phyloP scores from a whole-genome alignment of 73 alveolate species.

The Tetrahymena thermophila region DNA sequence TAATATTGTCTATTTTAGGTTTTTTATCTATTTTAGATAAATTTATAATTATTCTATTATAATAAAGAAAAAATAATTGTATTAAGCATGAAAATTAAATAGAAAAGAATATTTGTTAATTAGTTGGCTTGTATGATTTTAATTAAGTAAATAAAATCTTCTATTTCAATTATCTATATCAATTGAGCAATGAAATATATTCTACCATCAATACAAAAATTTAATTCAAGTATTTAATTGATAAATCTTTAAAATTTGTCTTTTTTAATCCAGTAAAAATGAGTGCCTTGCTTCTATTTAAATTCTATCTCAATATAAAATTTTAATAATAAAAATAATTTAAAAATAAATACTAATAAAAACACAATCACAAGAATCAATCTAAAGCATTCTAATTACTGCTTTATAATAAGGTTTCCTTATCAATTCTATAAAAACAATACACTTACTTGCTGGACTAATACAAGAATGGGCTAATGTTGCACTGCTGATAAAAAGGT shows the following conservation, averaged over 20 bases:
- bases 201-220: background rate
- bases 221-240: background rate
- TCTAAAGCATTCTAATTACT: background rate
- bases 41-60: background rate
- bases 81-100: background rate
- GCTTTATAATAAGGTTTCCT: background rate
- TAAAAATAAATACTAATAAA: background rate
- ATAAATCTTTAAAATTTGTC: background rate
- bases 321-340: background rate
- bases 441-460: background rate
- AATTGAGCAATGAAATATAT: background rate
- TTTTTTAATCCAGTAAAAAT: background rate
- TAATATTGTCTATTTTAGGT: background rate
- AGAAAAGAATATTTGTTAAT: background rate
- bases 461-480: background rate
- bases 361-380: background rate
- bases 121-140: background rate
- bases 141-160: background rate
- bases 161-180: background rate
- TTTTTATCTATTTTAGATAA: background rate
- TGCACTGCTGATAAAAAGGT: background rate
- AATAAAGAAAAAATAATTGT: no score
- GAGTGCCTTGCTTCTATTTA: background rate
- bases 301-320: background rate
- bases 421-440: background rate